Base-by-base conservation (phyloP, 352 stramenopile genomes). In the Phytopythium mirpurense region DNA sequence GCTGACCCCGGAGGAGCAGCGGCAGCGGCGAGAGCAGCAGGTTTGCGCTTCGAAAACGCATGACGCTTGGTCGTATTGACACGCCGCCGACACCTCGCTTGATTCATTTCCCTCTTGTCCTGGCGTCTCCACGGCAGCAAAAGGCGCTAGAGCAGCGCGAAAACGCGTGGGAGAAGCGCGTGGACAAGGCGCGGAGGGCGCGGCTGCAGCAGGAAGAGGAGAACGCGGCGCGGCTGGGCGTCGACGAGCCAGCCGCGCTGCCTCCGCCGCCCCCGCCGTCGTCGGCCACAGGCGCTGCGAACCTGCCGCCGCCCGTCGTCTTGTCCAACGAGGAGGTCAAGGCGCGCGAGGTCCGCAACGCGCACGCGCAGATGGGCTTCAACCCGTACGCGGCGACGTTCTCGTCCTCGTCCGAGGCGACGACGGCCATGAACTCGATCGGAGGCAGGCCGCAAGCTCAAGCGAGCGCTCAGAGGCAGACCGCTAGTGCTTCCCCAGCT, bases 301-400 rank as follows among this genome's bases (percentile, higher is more conserved):
- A 45, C 34, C 31, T 47, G 18, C 43, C 63, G 8, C 43, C 65
- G 5, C 59, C 61, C 9, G 45, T 60, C 8, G 62, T 83, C 42
- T 53, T 88, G 5, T 79, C 76, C 2, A 76, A 78, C 51, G 76
- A 90, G 35, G 60, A 86, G 59, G 74, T 88, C 40, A 86, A 88
- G 52, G 65, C 63, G 12, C 74, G 74, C 6, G 79, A 90, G 51
- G 43, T 88, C 24, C 68, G 80, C 24, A 74, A 42, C 19, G 76
- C 72, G 3, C 74, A 86, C 21, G 52, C 66, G 9, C 70, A 88
- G 45, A 70, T 89, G 45, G 79, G 79, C 1, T 90, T 90, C 48
- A 90, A 90, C 36, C 79, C 79, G 34, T 90, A 90, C 51, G 72
- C 66, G 21, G 76, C 70, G 5, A 81, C 73, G 19, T 86, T 90